Evolutionary conservation across 768 basidiomycete genomes (phyloP).

Genomic region (Boletus sp.): DNA sequence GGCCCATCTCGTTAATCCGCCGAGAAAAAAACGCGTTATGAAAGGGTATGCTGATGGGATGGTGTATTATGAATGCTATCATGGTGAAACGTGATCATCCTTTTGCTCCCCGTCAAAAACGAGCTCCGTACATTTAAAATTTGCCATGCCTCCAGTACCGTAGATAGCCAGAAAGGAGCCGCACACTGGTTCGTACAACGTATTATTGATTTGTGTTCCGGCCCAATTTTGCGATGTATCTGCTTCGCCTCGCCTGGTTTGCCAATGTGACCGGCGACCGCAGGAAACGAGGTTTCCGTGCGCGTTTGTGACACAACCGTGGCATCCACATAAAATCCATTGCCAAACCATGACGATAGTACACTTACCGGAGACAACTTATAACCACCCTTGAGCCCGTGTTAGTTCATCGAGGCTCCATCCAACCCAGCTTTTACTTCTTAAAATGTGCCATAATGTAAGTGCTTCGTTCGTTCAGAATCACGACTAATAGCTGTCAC

Average conservation of each 20-base stretch:
- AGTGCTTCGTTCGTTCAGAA: constrained; percentile 23
- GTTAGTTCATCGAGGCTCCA: constrained; percentile 9
- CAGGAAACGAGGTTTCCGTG: constrained; percentile 39
- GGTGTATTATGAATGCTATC: constrained; percentile 1
- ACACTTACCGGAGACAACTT: constrained; percentile 12
- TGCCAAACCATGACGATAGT: constrained; percentile 8
- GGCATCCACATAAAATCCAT: constrained; percentile 30
- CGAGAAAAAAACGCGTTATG: constrained; percentile 11
- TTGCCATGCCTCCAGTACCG: constrained; percentile 6
- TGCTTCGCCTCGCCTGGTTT: constrained; percentile 37
- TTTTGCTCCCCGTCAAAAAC: constrained; percentile 1
- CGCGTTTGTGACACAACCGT: constrained; percentile 32
- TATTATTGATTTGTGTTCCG: constrained; percentile 22
- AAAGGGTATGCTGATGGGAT: background rate
- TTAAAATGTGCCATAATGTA: constrained; percentile 72
- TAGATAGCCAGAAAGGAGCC: constrained; percentile 10
- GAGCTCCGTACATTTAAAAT: constrained; percentile 13
- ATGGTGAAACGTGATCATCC: background rate
- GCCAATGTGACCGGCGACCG: constrained; percentile 32
- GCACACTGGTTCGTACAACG: constrained; percentile 16
- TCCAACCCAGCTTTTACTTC: constrained; percentile 16
- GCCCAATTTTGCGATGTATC: constrained; percentile 19
- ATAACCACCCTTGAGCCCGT: constrained; percentile 18
- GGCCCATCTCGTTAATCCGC: constrained; percentile 17
- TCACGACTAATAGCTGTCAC: background rate